These are phyloP conservation scores for Rhodamnia rubescens DNA, from an alignment of 345 rosid species.

Conservation along the genomic window DNA sequence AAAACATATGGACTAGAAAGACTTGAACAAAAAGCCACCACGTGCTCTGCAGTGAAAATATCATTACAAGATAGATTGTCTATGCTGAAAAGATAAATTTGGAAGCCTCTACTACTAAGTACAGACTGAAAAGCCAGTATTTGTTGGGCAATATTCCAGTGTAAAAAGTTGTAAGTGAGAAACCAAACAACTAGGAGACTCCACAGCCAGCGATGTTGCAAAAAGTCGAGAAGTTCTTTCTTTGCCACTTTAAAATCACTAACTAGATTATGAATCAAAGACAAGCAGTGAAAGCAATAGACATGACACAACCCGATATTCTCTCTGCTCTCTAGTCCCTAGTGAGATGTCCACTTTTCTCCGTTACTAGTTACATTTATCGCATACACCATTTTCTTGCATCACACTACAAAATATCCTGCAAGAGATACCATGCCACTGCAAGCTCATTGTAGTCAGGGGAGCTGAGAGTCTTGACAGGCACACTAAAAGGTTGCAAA, in stretches of 20 bases:
- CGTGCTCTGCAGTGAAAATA: background rate
- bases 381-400: background rate
- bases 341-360: background rate
- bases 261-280: background rate
- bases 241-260: background rate
- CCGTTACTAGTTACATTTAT: background rate
- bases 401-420: background rate
- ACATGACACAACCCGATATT: background rate
- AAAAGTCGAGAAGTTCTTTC: background rate
- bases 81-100: background rate
- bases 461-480: background rate
- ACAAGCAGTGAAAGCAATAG: background rate
- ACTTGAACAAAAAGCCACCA: background rate
- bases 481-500: background rate
- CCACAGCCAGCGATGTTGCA: background rate
- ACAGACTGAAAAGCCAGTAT: background rate
- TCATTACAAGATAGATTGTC: background rate
- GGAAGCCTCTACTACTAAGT: background rate
- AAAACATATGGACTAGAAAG: background rate
- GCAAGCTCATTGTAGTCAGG: background rate
- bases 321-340: background rate
- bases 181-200: background rate
- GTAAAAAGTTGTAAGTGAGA: background rate
- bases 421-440: background rate
- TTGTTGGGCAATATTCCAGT: background rate